Evolutionary conservation across 345 rosid species (phyloP).

Genomic region (Eucalyptus viminalis): DNA sequence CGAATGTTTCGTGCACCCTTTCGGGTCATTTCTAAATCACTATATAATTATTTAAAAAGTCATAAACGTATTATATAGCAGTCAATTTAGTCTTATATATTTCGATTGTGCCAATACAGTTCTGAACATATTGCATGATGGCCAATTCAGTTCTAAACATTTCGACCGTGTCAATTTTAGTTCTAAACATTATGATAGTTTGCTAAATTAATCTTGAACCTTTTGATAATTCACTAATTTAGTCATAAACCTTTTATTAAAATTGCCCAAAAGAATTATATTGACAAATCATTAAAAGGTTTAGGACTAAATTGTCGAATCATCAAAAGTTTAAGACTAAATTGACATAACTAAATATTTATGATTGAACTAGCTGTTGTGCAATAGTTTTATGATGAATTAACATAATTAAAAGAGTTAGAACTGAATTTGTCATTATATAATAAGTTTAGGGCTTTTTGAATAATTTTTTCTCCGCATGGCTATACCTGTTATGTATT

Average conservation of each 20-base stretch:
- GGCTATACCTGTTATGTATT: fast-evolving
- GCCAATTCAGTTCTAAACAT: fast-evolving
- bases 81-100: too few species aligned
- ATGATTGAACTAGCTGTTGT: fast-evolving
- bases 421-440: fast-evolving
- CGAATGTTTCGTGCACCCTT: not conserved
- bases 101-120: fast-evolving
- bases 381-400: too few species aligned
- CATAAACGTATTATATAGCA: fast-evolving
- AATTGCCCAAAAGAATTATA: not conserved
- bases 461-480: fast-evolving
- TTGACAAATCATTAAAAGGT: too few species aligned
- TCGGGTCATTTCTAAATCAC: not conserved
- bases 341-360: too few species aligned
- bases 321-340: fast-evolving
- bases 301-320: fast-evolving
- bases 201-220: fast-evolving
- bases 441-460: fast-evolving
- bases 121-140: fast-evolving
- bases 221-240: too few species aligned
- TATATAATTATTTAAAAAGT: too few species aligned
- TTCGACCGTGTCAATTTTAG: fast-evolving
- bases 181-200: too few species aligned
- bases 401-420: too few species aligned
- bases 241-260: too few species aligned